Percentiles rank a stretch among this genome's conserved stretches.
Conservation (phyloP, 2,329 filamentous ascomycete species). For the Monilinia fructicola region DNA sequence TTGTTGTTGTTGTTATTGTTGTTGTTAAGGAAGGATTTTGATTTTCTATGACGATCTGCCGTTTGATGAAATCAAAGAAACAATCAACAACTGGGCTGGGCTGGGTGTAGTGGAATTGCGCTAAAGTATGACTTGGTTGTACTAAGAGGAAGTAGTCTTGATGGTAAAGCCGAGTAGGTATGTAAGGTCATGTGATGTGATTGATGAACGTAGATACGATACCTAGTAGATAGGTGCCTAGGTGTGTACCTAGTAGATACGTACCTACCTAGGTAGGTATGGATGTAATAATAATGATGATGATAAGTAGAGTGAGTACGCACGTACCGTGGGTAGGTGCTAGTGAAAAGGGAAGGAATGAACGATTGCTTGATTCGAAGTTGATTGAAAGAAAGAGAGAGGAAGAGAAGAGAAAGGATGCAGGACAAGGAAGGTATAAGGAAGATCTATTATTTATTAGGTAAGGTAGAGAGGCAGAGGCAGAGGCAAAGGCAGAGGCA, state of each 20-base stretch:
- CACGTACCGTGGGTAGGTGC: too few relatives aligned
- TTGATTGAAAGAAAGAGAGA: neutral
- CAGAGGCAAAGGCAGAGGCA: neutral
- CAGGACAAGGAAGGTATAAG: neutral
- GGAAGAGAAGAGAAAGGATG: too few relatives aligned
- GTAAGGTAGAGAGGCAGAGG: too few relatives aligned
- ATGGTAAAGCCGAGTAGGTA: neutral
- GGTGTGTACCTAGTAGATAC: too few relatives aligned
- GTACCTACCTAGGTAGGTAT: too few relatives aligned
- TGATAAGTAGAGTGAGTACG: neutral
- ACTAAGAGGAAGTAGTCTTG: too few relatives aligned
- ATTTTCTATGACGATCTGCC: neutral
- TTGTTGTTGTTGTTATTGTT: slow-evolving; percentile 16
- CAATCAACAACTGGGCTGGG: slow-evolving; percentile 9
- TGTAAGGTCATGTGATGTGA: neutral
- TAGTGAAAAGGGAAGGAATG: too few relatives aligned
- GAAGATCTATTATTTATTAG: too few relatives aligned
- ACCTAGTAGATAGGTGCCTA: too few relatives aligned
- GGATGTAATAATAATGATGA: neutral
- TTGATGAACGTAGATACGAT: neutral
- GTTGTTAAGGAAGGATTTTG: neutral
- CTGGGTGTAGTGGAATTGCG: slow-evolving; percentile 16
- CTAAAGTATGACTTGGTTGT: neutral
- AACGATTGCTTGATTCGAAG: too few relatives aligned
- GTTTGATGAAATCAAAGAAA: slow-evolving; percentile 23